Evolutionary conservation across 352 stramenopile genomes (phyloP).

Genomic region (Labyrinthula sp.): DNA sequence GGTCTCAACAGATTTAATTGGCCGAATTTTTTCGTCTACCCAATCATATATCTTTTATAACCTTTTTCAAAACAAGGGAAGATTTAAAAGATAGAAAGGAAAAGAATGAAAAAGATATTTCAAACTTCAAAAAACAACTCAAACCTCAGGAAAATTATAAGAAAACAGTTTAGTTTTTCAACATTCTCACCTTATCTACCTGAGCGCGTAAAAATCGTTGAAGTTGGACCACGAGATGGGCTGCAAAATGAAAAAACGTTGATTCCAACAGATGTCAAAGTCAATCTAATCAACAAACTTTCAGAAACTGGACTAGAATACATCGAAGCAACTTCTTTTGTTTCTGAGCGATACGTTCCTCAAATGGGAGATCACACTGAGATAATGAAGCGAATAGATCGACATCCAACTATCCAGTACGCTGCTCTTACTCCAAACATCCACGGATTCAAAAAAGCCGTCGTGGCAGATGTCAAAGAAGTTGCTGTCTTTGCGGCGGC

Average conservation of each 20-base stretch:
- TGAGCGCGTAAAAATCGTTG: constrained; percentile 57
- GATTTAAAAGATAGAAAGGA: too few species aligned
- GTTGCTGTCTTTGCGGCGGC: constrained; percentile 83
- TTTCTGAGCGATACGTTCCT: constrained; percentile 86
- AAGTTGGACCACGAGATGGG: constrained; percentile 79
- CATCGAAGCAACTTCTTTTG: constrained; percentile 79
- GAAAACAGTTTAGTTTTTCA: too few species aligned
- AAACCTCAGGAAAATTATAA: too few species aligned
- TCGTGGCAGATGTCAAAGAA: constrained; percentile 58
- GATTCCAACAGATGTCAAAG: constrained; percentile 63
- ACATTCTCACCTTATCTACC: too few species aligned
- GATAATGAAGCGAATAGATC: constrained; percentile 56
- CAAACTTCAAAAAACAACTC: too few species aligned
- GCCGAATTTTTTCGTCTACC: too few species aligned
- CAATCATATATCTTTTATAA: too few species aligned
- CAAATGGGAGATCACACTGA: constrained; percentile 76
- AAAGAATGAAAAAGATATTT: too few species aligned
- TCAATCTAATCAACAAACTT: constrained; percentile 66
- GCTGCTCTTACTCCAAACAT: constrained; percentile 75
- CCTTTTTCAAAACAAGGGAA: too few species aligned
- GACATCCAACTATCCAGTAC: constrained; percentile 53
- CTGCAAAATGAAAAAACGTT: constrained; percentile 47
- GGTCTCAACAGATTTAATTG: too few species aligned
- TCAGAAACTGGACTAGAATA: constrained; percentile 55
- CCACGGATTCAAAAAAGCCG: constrained; percentile 60